Evolutionary conservation across 345 rosid genomes (phyloP).

Genomic region (Salix arbutifolia): DNA sequence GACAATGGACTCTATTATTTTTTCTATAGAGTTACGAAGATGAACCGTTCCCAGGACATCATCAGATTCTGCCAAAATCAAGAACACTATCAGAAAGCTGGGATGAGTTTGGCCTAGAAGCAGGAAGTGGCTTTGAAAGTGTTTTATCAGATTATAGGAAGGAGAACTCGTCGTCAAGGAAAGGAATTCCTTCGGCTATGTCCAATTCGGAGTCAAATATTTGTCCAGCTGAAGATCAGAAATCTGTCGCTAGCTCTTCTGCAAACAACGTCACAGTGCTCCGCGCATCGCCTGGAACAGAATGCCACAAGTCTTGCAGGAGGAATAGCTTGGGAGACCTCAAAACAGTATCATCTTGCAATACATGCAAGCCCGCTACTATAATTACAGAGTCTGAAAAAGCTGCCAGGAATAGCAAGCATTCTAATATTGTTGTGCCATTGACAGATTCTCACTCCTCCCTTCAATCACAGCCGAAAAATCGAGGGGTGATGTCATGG

Average conservation of each 20-base stretch:
- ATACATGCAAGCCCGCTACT: slow-evolving; percentile 57
- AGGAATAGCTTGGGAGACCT: slow-evolving; percentile 57
- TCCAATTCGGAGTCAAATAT: slow-evolving; percentile 39
- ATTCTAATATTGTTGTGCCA: slow-evolving; percentile 70
- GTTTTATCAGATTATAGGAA: slow-evolving; percentile 51
- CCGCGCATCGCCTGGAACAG: slow-evolving; percentile 42
- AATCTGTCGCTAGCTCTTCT: slow-evolving; percentile 41
- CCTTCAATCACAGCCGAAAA: slow-evolving; percentile 54
- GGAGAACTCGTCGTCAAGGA: slow-evolving; percentile 51
- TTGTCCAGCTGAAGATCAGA: slow-evolving; percentile 55
- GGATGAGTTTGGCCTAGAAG: slow-evolving; percentile 62
- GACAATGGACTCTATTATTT: neutral
- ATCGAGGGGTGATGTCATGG: slow-evolving; percentile 70
- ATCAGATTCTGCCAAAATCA: slow-evolving; percentile 38
- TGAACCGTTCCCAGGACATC: slow-evolving; percentile 50
- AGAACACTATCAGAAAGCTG: slow-evolving; percentile 54
- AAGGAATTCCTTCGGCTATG: slow-evolving; percentile 41
- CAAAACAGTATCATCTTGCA: slow-evolving; percentile 66
- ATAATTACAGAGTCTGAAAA: slow-evolving; percentile 36
- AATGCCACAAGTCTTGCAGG: slow-evolving; percentile 41
- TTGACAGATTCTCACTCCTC: slow-evolving; percentile 63
- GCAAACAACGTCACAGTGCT: slow-evolving; percentile 36
- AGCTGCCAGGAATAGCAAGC: slow-evolving; percentile 37
- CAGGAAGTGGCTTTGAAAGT: slow-evolving; percentile 40
- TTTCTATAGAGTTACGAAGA: slow-evolving; percentile 77